Evolutionary conservation across 805 yeast genomes (phyloP), one percentile per base, ranked within the genome.

Genomic region (Candida jianshihensis): DNA sequence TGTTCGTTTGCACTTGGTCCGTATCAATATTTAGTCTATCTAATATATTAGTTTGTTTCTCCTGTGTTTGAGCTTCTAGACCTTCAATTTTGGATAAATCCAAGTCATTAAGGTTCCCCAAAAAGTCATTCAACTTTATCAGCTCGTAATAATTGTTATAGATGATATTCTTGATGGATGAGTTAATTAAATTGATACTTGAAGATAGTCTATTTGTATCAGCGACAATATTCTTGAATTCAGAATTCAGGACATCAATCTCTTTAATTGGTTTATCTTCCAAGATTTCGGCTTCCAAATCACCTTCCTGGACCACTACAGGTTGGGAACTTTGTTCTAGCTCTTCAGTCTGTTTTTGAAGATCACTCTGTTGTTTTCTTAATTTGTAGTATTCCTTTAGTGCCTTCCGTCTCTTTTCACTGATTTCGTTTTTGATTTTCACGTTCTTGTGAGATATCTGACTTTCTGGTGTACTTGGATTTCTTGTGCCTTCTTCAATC

Each of bases 91-190:
- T 21, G 33, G 40, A 19, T 19, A 47, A 37, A 15, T 52, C 43
- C 17, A 51, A 31, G 7, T 51, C 49, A 20, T 60, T 60, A 30
- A 67, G 38, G 25, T 59, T 63, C 36, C 53, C 55, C 35, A 81
- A 57, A 4, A 79, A 70, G 32, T 77, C 73, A 47, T 76, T 79
- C 40, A 81, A 70, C 48, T 78, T 78, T 49, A 81, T 79, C 44
- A 81, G 60, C 42, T 81, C 89, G 53, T 76, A 79, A 63, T 81
- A 81, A 49, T 81, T 81, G 55, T 81, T 84, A 56, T 81, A 81
- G 10, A 81, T 78, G 29, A 81, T 79, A 20, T 82, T 73, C 47
- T 81, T 81, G 43, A 79, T 78, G 31, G 73, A 76, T 48, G 75
- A 70, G 41, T 75, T 78, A 35, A 71, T 75, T 13, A 72, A 54